Evolutionary conservation across 306 rosid genomes (phyloP).

Genomic region (Vigna trinervia): DNA sequence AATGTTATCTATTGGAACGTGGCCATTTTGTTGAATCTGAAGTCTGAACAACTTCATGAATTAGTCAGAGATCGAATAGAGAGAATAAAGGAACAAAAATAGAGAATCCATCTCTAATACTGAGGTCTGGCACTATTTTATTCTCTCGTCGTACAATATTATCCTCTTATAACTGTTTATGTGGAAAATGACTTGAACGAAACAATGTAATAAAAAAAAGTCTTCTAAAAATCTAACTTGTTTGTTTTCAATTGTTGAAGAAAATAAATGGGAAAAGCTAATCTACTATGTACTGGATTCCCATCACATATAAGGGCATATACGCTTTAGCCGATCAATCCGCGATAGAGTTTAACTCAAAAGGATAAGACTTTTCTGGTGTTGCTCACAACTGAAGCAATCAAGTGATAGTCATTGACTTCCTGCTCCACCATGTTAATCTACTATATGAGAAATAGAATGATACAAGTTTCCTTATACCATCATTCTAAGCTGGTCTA

Average conservation of each 20-base stretch:
- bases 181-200: not conserved
- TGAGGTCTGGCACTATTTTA: slow-evolving; percentile 2
- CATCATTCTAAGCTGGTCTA: not conserved
- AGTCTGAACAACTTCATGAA: slow-evolving; percentile 20
- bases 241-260: slow-evolving; percentile 16
- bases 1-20: slow-evolving; percentile 27
- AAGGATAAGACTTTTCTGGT: not conserved
- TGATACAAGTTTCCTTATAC: not conserved
- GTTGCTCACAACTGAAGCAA: not conserved
- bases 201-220: not conserved
- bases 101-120: slow-evolving; percentile 25
- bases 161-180: not conserved
- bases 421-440: not conserved
- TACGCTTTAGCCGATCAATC: not conserved
- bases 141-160: not conserved
- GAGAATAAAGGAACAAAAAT: not conserved
- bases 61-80: not conserved
- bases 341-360: not conserved
- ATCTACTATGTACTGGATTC: not conserved
- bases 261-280: not conserved
- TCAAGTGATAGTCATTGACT: not conserved
- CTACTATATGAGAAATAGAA: not conserved
- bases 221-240: not conserved
- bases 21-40: slow-evolving; percentile 16
- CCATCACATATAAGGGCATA: not conserved